These are phyloP conservation scores for Aspergillus baeticus DNA, from an alignment of 495 filamentous ascomycete genomes.

Conservation along the genomic window DNA sequence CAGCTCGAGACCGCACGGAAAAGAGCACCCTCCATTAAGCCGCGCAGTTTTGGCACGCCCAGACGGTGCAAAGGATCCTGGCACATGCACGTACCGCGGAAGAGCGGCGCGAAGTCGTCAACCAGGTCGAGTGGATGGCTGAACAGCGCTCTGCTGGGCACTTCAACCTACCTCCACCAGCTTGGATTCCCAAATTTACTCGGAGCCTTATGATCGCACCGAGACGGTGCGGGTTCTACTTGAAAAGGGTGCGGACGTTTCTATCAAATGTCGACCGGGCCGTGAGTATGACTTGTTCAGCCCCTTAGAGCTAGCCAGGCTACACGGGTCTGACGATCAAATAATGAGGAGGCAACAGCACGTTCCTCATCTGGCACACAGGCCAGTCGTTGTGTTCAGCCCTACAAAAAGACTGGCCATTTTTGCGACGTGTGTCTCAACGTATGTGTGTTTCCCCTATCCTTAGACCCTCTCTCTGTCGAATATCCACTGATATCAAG, in stretches of 20 bases:
- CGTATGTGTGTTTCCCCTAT: neutral
- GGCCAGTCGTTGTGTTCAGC: neutral
- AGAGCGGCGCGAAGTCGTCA: neutral
- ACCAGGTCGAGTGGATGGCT: neutral
- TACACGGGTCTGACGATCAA: neutral
- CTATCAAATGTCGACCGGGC: neutral
- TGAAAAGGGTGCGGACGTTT: neutral
- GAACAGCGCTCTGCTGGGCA: conserved; percentile 1
- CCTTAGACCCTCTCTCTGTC: neutral
- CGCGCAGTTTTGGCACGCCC: neutral
- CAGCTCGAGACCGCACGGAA: neutral
- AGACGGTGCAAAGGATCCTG: neutral
- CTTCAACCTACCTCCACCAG: neutral
- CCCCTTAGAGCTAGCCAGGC: neutral
- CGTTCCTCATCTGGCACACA: neutral
- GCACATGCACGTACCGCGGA: neutral
- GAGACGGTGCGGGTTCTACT: neutral
- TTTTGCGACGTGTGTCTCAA: neutral
- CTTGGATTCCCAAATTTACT: neutral
- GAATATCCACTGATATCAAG: neutral
- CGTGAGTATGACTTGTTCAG: neutral
- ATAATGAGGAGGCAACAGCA: neutral
- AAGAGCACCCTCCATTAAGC: neutral
- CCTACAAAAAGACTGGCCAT: neutral
- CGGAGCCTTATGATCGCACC: neutral